phyloP scores from a whole-genome alignment of 2,329 filamentous ascomycete species.

The Trichoderma afroharzianum region DNA sequence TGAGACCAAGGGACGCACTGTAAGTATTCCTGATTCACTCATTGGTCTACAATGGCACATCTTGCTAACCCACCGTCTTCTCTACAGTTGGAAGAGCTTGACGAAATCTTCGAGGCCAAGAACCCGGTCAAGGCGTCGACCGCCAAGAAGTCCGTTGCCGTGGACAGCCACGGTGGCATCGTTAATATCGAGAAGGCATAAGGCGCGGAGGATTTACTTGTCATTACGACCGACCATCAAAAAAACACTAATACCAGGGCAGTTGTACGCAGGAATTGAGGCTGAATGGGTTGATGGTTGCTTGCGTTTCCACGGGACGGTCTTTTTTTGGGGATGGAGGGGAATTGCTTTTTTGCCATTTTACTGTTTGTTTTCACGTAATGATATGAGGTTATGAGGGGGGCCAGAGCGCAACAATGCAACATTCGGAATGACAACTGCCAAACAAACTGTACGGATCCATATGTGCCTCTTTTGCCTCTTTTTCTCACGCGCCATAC shows the following conservation, averaged over 20 bases:
- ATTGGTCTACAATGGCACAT: neutral
- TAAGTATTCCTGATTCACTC: constrained; percentile 16
- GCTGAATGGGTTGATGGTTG: neutral
- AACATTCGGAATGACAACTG: neutral
- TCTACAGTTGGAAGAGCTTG: constrained; percentile 47
- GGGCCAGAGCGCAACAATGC: neutral
- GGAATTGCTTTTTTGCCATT: neutral
- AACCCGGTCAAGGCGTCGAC: constrained; percentile 44
- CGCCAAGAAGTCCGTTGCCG: constrained; percentile 38
- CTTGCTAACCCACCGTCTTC: neutral
- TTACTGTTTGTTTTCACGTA: neutral
- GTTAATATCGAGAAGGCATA: constrained; percentile 28
- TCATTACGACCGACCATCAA: neutral
- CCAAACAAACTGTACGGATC: neutral
- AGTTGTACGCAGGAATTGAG: neutral
- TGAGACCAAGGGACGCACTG: constrained; percentile 41
- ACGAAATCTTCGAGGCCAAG: constrained; percentile 44
- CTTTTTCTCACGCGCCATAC: no score
- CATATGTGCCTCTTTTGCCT: neutral
- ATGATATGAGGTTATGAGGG: neutral
- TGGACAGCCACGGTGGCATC: constrained; percentile 33
- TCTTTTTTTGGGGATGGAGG: neutral
- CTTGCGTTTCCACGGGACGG: neutral
- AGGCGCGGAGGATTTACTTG: neutral
- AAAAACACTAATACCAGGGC: neutral